Conservation (phyloP, 179 eudicot genomes). For the Pouteria campechiana region DNA sequence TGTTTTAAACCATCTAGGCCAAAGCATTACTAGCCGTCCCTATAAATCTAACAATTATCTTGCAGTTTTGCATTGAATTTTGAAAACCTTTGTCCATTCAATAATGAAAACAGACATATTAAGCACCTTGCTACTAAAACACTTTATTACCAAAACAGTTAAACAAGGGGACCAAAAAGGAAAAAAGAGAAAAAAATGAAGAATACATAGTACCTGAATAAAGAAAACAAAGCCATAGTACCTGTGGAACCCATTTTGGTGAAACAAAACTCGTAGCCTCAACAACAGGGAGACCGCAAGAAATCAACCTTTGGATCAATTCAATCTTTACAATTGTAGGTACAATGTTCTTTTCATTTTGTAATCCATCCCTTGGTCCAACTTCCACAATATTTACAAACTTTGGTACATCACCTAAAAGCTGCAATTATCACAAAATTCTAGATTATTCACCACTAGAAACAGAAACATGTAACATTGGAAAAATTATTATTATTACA, state of each 20-base stretch:
- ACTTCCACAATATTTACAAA: constrained; percentile 81
- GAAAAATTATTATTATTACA: neutral
- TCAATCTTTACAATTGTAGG: constrained; percentile 70
- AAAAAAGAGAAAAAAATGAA: neutral
- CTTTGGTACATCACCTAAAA: constrained; percentile 42
- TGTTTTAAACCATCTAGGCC: no score
- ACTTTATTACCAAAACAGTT: neutral
- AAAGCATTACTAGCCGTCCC: no score
- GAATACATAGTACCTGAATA: neutral
- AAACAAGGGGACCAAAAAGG: neutral
- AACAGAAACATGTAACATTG: neutral
- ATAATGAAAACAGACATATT: no score
- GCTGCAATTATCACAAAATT: constrained; percentile 23
- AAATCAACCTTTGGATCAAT: constrained; percentile 68
- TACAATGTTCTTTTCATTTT: constrained; percentile 64
- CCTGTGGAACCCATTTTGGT: constrained; percentile 97
- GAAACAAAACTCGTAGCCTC: constrained; percentile 95
- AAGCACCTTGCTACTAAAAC: constrained; percentile 1
- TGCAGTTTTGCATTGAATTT: no score
- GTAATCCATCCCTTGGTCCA: constrained; percentile 83
- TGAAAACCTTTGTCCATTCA: no score
- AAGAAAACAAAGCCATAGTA: constrained; percentile 3
- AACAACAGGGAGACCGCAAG: constrained; percentile 73
- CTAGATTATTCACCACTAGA: neutral
- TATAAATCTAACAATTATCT: no score